A percentile compares a stretch with the other conserved stretches of the same genome.
Evolutionary conservation across 768 basidiomycete genomes (phyloP).

Genomic region (Saitozyma podzolica): DNA sequence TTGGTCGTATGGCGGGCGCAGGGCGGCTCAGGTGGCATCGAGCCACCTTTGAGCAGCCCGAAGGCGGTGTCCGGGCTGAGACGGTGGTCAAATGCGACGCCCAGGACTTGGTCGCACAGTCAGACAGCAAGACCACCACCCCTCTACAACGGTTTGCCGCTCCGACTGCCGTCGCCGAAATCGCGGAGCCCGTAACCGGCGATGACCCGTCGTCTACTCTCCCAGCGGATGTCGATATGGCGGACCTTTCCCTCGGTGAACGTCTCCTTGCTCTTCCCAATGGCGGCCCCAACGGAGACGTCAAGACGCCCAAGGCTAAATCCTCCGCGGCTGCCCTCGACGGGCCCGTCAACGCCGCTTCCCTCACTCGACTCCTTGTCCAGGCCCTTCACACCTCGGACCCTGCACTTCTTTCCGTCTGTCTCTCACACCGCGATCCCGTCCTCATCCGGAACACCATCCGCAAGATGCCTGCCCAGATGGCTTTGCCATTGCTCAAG

Average conservation of each 20-base stretch:
- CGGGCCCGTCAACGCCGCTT: constrained; percentile 65
- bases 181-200: constrained; percentile 29
- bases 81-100: constrained; percentile 38
- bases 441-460: constrained; percentile 82
- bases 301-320: constrained; percentile 16
- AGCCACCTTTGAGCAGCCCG: constrained; percentile 29
- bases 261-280: constrained; percentile 74
- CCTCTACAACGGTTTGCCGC: constrained; percentile 45
- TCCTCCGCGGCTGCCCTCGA: constrained; percentile 40
- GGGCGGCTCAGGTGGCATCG: constrained; percentile 45
- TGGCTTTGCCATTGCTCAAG: constrained; percentile 79
- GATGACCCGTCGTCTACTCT: constrained; percentile 34
- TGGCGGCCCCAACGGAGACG: constrained; percentile 50
- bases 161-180: constrained; percentile 23
- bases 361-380: constrained; percentile 87
- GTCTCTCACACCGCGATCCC: constrained; percentile 72
- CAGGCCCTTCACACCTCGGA: constrained; percentile 97
- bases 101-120: constrained; percentile 37
- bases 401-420: constrained; percentile 70
- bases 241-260: constrained; percentile 89
- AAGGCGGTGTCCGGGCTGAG: constrained; percentile 27
- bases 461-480: constrained; percentile 75
- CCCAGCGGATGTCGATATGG: constrained; percentile 69
- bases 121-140: constrained; percentile 18
- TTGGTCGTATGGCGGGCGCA: constrained; percentile 47